Evolutionary conservation across 1,139 yeast species (phyloP), one percentile per base, ranked within the genome.

Genomic region (Blastobotrys serpentis): DNA sequence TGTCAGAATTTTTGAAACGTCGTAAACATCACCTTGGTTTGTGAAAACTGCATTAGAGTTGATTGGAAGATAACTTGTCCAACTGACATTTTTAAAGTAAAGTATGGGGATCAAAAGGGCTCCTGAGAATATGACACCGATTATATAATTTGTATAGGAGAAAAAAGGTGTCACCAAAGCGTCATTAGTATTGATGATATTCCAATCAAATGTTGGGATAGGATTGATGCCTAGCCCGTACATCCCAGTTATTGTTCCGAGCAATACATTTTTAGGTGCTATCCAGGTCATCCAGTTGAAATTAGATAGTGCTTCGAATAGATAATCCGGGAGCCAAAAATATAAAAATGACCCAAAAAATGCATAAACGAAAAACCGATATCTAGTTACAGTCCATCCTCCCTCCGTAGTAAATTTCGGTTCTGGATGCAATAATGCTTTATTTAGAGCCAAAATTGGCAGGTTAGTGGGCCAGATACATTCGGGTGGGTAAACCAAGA

Each of bases 221-320:
- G 83, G 84, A 56, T 78, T 77, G 39, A 78, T 55, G 1, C 83
- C 83, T 14, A 79, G 58, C 11, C 88, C 87, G 40, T 79, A 66
- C 11, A 69, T 63, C 2, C 87, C 88, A 1, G 82, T 78, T 36
- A 82, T 68, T 7, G 70, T 68, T 7, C 81, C 83, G 43, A 82
- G 63, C 49, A 74, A 73, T 55, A 76, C 69, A 59, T 78, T 81
- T 32, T 72, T 56, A 16, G 85, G 85, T 3, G 71, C 66, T 44
- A 81, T 79, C 86, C 86, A 82, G 2, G 81, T 75, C 62, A 77
- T 73, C 85, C 86, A 81, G 60, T 77, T 79, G 65, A 81, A 81
- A 13, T 68, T 65, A 1, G 78, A 71, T 13, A 81, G 61, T 0
- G 81, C 81, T 40, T 64, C 63, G 60, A 79, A 77, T 6, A 80